A percentile compares a stretch with the other conserved stretches of the same genome.
phyloP scores from a whole-genome alignment of 1,139 yeast species.

The Yamadazyma conglobata region DNA sequence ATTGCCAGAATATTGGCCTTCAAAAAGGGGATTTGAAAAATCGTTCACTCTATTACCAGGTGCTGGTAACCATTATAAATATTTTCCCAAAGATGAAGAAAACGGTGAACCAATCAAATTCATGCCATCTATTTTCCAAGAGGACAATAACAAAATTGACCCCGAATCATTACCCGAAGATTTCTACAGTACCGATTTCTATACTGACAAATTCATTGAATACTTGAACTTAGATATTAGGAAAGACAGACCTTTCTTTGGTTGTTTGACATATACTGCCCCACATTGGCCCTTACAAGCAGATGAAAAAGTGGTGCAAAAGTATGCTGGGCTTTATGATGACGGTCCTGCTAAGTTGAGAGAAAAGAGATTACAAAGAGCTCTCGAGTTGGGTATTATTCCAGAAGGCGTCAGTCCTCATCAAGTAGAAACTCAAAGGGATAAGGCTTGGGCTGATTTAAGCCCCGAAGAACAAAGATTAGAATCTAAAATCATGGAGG shows the following conservation, averaged over 20 bases:
- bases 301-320: conserved; percentile 41
- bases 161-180: conserved; percentile 42
- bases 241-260: conserved; percentile 48
- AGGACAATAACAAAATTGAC: conserved; percentile 32
- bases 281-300: conserved; percentile 67
- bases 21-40: conserved; percentile 49
- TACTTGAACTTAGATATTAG: conserved; percentile 28
- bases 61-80: conserved; percentile 56
- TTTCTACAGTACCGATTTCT: conserved; percentile 44
- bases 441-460: conserved; percentile 40
- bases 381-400: conserved; percentile 42
- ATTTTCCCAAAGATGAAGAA: conserved; percentile 34
- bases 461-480: conserved; percentile 27
- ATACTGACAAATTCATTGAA: conserved; percentile 42
- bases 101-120: conserved; percentile 22
- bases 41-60: conserved; percentile 53
- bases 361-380: conserved; percentile 32
- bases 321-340: conserved; percentile 48
- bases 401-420: conserved; percentile 45
- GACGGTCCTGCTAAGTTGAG: conserved; percentile 48
- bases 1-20: conserved; percentile 47
- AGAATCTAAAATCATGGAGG: conserved; percentile 48
- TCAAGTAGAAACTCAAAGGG: conserved; percentile 36
- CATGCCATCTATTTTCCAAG: conserved; percentile 33
- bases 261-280: conserved; percentile 52